Conservation (phyloP, 805 yeast species). For the Wickerhamomyces bisporus region DNA sequence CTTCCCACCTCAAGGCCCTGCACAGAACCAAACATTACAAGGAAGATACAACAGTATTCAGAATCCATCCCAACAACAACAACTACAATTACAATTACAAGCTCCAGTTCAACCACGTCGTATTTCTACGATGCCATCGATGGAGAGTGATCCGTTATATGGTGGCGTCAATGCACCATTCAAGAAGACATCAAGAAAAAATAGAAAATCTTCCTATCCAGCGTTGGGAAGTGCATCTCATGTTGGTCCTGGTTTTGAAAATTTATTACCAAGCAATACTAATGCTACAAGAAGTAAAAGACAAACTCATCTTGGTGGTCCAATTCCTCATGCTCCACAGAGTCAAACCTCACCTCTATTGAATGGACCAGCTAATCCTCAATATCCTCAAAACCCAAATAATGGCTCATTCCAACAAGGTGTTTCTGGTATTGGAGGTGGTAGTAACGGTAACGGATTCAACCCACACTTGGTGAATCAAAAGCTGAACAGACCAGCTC, state of each 20-base stretch:
- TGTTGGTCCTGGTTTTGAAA: constrained; percentile 7
- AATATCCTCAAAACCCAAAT: background rate
- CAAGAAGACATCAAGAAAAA: constrained; percentile 40
- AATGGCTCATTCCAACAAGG: background rate
- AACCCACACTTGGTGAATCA: constrained; percentile 1
- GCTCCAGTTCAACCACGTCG: constrained; percentile 23
- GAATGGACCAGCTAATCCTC: background rate
- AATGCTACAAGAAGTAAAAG: constrained; percentile 4
- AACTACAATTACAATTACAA: constrained; percentile 12
- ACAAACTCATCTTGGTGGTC: constrained; percentile 2
- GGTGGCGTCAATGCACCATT: constrained; percentile 14
- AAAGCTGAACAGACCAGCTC: constrained; percentile 1
- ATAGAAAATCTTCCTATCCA: constrained; percentile 35
- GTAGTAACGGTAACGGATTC: constrained; percentile 1
- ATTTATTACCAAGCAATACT: constrained; percentile 6
- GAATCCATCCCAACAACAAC: constrained; percentile 1
- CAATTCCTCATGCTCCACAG: background rate
- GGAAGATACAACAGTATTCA: constrained; percentile 1
- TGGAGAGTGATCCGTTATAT: constrained; percentile 11
- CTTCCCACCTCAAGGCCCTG: background rate
- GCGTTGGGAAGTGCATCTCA: constrained; percentile 14
- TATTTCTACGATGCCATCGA: constrained; percentile 20
- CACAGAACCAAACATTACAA: background rate
- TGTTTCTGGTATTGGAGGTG: background rate
- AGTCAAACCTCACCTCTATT: background rate